Base-by-base conservation (phyloP, 176 grass and related monocot genomes). In the Aegilops speltoides region DNA sequence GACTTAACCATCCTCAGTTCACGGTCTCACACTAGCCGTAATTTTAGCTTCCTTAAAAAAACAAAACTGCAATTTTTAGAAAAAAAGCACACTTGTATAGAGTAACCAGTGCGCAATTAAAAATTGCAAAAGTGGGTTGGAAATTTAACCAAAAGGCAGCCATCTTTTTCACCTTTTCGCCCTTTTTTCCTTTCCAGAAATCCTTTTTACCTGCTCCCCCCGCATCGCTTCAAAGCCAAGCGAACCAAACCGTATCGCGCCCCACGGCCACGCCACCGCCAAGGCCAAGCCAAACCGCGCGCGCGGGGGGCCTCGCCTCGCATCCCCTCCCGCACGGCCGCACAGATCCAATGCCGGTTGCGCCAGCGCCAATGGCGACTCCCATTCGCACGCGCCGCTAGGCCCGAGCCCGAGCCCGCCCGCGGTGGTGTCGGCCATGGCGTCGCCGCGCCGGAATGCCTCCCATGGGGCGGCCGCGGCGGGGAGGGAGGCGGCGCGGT, bases 371-470 rank as follows among this genome's bases (percentile, higher is more conserved):
- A 22, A 79, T 79, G 82, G 82, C 65, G 56, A 37, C 38, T 12
- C n/a, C 78, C 38, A 5, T 65, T 31, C 46, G 59, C 46, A 1
- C 82, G 66, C 66, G 20, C 31, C 43, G 56, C 67, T 89, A 80
- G 82, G 22, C 40, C 69, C 70, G 46, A 22, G 56, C 10, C 7
- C 48, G n/a, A n/a, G 43, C 43, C 12, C 43, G n/a, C 24, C 14
- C 5, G 59, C 68, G 61, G 64, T 10, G 66, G 17, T 3, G 17
- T 2, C 7, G 11, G 78, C 31, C 22, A 87, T 87, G 83, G 68
- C 79, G n/a, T 79, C 91, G 68, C 82, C 75, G 85, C 87, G 84
- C 46, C 77, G 61, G 87, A 91, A 85, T 11, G 76, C 77, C 4
- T 81, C 87, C 15, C 82, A 1, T 5, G 20, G 20, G n/a, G n/a